Conservation (phyloP, 805 yeast species). For the Suhomyces canberraensis region DNA sequence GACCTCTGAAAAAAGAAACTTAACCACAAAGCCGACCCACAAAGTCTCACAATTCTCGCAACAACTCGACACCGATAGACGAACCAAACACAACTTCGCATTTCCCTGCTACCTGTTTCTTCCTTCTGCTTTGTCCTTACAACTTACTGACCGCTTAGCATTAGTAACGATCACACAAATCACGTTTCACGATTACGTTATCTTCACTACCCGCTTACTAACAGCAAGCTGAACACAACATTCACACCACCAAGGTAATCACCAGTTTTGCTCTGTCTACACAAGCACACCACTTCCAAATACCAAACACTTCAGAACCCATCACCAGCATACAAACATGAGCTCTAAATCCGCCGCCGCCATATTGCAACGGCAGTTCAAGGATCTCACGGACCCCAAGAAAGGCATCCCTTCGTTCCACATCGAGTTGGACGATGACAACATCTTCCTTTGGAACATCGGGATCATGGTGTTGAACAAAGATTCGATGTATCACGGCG, state of each 20-base stretch:
- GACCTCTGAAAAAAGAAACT: not conserved
- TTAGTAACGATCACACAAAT: too few species aligned
- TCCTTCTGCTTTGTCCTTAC: too few species aligned
- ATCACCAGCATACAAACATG: conserved; percentile 20
- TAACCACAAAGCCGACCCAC: not conserved
- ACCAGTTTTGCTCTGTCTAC: not conserved
- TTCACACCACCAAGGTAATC: too few species aligned
- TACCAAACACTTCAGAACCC: not conserved
- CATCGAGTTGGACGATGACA: conserved; percentile 58
- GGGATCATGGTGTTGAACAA: conserved; percentile 90
- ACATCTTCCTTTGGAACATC: conserved; percentile 68
- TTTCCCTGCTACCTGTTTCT: not conserved
- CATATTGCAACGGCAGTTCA: conserved; percentile 85
- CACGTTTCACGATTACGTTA: too few species aligned
- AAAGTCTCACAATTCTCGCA: too few species aligned
- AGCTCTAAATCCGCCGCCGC: conserved; percentile 68
- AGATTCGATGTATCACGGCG: conserved; percentile 91
- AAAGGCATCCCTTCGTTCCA: conserved; percentile 63
- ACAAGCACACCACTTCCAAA: conserved; percentile 1
- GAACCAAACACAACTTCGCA: not conserved
- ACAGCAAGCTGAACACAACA: too few species aligned
- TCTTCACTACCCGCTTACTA: too few species aligned
- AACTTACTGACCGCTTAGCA: too few species aligned
- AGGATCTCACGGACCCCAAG: conserved; percentile 90
- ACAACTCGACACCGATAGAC: too few species aligned